Conservation (phyloP, 257 asterid genomes). For the Parsonsia alboflavescens region DNA sequence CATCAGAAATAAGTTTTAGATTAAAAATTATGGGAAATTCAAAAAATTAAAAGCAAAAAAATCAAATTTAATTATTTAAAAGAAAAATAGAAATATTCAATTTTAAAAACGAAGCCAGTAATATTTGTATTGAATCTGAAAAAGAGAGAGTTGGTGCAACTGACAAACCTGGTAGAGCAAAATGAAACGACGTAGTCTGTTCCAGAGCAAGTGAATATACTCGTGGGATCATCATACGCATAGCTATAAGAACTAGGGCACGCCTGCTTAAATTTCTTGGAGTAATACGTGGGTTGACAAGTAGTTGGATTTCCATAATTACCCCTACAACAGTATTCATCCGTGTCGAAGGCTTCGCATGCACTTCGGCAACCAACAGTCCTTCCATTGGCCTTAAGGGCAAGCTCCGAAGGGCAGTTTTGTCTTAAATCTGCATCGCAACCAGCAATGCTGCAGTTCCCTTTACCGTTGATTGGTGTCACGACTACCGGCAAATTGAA, state of each 20-base stretch:
- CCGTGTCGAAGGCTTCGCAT: constrained; percentile 77
- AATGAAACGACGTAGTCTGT: constrained; percentile 69
- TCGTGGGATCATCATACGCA: constrained; percentile 88
- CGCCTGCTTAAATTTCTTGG: constrained; percentile 59
- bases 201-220: constrained; percentile 65
- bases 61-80: too few species aligned
- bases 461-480: constrained; percentile 62
- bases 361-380: constrained; percentile 77
- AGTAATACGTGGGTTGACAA: constrained; percentile 73
- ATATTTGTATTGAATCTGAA: too few species aligned
- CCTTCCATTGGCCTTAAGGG: constrained; percentile 45
- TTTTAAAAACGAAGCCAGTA: too few species aligned
- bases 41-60: too few species aligned
- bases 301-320: constrained; percentile 63
- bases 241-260: constrained; percentile 89
- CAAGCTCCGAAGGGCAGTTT: constrained; percentile 62
- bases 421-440: constrained; percentile 61
- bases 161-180: constrained; percentile 56
- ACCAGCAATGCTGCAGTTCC: constrained; percentile 78
- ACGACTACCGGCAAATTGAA: constrained; percentile 70
- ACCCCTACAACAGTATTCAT: constrained; percentile 86
- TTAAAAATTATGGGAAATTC: too few species aligned
- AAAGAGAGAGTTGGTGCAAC: neutral
- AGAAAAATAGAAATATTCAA: too few species aligned
- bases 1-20: constrained; percentile 6